Base-by-base conservation (phyloP, 2,329 filamentous ascomycete species). In the Fulvia fulva region DNA sequence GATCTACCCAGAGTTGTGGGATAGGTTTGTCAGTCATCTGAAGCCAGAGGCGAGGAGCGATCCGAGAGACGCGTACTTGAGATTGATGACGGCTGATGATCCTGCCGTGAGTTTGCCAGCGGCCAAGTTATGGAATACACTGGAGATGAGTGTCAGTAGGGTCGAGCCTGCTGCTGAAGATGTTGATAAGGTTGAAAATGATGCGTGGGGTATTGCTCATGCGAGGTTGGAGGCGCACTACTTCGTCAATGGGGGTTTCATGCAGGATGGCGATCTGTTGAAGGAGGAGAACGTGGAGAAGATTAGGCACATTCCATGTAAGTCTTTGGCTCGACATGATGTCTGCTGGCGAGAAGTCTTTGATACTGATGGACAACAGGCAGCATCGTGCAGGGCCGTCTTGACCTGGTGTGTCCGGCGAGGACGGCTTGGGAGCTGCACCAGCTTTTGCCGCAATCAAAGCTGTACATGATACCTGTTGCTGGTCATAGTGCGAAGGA, bases 401-500 rank as follows among this genome's bases (percentile, higher is more conserved):
- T 61, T 8, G 63, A 63, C 26, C 19, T 63, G 5, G 56, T 57
- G 7, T 63, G 58, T 37, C 58, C 61, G 11, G 47, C 63, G 12
- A 25, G 50, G 16, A 58, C 58, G 12, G 58, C 59, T 9, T 63
- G 55, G 49, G 57, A 61, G 23, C 49, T 65, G n/a, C 58, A 63
- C 46, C 56, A 56, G 32, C 21, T 45, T 3, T 47, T 58, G 54
- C 61, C 58, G 11, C 50, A 60, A 11, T 60, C 56, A 14, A 56
- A 55, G 30, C 46, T 62, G 9, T 57, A 61, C 34, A 55, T 61
- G 51, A 57, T 65, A 34, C 54, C 56, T 11, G 44, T 44, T 14
- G 57, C 56, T 41, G 63, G 63, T 9, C 61, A 65, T 32, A 57
- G 52, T 51, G 56, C 59, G 9, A 52, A 51, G 59, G 59, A 61